Percentiles rank a stretch among this genome's conserved stretches.
Evolutionary conservation across 2,329 filamentous ascomycete species (phyloP).

Genomic region (Scortechinia acanthostroma): DNA sequence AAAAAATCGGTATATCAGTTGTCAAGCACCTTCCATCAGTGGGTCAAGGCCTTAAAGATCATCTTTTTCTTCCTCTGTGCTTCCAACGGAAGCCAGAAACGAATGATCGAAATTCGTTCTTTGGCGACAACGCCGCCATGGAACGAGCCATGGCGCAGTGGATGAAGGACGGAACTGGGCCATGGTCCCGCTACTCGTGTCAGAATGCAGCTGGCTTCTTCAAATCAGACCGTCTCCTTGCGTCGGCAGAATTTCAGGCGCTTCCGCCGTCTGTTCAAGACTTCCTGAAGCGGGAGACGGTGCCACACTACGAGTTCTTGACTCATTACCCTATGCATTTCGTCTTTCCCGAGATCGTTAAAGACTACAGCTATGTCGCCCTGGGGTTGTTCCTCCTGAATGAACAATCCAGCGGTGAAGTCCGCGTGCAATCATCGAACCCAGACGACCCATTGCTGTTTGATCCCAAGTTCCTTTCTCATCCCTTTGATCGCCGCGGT

Average conservation of each 20-base stretch:
- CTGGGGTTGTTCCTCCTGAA: constrained; percentile 9
- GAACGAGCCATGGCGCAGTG: constrained; percentile 7
- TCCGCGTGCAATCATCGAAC: constrained; percentile 10
- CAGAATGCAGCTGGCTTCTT: constrained; percentile 24
- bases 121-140: not conserved
- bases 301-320: constrained; percentile 10
- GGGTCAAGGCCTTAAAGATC: constrained; percentile 14
- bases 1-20: constrained; percentile 10
- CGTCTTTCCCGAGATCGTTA: constrained; percentile 2
- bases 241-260: constrained; percentile 8
- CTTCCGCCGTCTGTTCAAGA: constrained; percentile 6
- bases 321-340: constrained; percentile 5
- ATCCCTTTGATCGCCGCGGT: constrained; percentile 9
- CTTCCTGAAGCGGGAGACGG: constrained; percentile 5
- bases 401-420: constrained; percentile 9
- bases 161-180: constrained; percentile 10
- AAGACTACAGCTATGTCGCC: constrained; percentile 9
- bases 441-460: constrained; percentile 11
- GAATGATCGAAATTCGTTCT: not conserved
- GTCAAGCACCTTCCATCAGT: constrained; percentile 14
- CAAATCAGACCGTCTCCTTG: constrained; percentile 13
- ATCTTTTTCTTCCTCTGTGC: constrained; percentile 6
- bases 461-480: constrained; percentile 10
- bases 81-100: not conserved
- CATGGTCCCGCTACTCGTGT: constrained; percentile 18